These are phyloP conservation scores for Metschnikowia reukaufii DNA, from an alignment of 805 yeast genomes.

Conservation along the genomic window DNA sequence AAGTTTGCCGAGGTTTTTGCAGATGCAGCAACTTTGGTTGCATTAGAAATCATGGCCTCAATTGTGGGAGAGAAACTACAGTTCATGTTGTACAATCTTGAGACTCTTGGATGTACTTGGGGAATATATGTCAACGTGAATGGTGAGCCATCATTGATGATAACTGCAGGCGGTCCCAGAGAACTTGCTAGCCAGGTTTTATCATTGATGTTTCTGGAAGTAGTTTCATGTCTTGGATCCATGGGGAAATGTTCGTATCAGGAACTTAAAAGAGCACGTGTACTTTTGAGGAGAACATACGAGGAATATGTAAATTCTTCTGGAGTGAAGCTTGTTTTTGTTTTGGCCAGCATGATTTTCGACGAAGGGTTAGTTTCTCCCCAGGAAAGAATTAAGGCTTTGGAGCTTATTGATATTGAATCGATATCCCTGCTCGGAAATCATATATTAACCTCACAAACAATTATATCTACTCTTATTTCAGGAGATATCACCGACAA, in stretches of 20 bases:
- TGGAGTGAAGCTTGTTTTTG: conserved; percentile 48
- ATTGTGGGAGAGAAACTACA: conserved; percentile 43
- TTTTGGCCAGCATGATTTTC: conserved; percentile 50
- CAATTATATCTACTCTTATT: conserved; percentile 42
- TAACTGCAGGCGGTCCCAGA: conserved; percentile 56
- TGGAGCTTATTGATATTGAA: conserved; percentile 48
- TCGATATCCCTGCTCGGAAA: conserved; percentile 31
- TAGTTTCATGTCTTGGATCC: conserved; percentile 24
- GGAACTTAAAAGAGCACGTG: conserved; percentile 45
- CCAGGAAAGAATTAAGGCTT: conserved; percentile 54
- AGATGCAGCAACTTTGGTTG: conserved; percentile 41
- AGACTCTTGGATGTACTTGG: conserved; percentile 57
- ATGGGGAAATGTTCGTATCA: conserved; percentile 24
- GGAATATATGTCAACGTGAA: conserved; percentile 53
- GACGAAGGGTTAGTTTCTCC: conserved; percentile 59
- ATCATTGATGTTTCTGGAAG: conserved; percentile 28
- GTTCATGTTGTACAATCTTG: conserved; percentile 50
- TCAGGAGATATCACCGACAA: conserved; percentile 47
- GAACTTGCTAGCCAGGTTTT: conserved; percentile 39
- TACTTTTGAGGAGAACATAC: conserved; percentile 48
- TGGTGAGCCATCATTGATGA: conserved; percentile 52
- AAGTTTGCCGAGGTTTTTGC: conserved; percentile 40
- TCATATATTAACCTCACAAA: conserved; percentile 27
- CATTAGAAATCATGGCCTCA: conserved; percentile 55
- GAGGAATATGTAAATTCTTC: conserved; percentile 41